Conservation (phyloP, 805 yeast genomes). For the Wickerhamiella shivajii region DNA sequence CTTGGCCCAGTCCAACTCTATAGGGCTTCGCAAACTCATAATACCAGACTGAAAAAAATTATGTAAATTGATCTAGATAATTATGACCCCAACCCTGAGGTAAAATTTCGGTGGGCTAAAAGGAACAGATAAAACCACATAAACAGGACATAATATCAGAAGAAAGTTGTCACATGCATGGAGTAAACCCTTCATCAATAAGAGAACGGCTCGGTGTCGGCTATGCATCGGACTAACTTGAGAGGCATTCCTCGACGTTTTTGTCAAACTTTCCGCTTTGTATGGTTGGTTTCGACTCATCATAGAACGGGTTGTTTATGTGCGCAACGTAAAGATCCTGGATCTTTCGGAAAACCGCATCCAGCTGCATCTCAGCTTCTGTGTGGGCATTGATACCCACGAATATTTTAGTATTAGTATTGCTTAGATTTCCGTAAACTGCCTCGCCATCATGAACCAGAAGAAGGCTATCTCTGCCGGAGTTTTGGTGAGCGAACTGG, state of each 20-base stretch:
- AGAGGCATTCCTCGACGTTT: no score
- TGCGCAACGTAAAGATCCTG: slow-evolving; percentile 21
- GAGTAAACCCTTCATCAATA: no score
- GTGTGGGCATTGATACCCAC: slow-evolving; percentile 21
- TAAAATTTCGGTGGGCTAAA: no score
- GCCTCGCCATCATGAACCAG: slow-evolving; percentile 26
- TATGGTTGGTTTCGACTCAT: slow-evolving; percentile 12
- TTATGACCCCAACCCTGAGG: background rate
- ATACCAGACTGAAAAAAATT: slow-evolving; percentile 4
- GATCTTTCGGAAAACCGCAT: slow-evolving; percentile 13
- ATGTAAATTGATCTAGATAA: slow-evolving; percentile 3
- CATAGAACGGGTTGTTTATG: slow-evolving; percentile 24
- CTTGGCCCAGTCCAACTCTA: slow-evolving; percentile 5
- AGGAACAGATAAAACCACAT: no score
- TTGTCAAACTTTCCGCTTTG: slow-evolving; percentile 20
- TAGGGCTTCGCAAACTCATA: slow-evolving; percentile 6
- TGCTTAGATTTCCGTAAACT: slow-evolving; percentile 24
- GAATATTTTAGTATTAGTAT: slow-evolving; percentile 23
- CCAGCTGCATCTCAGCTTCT: slow-evolving; percentile 10
- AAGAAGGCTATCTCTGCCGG: slow-evolving; percentile 13
- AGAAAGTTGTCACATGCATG: no score
- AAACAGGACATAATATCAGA: no score
- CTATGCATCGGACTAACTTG: no score
- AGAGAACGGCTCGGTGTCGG: no score
- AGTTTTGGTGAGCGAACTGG: slow-evolving; percentile 15